Evolutionary conservation across 78 protist species (phyloP).

Genomic region (Dictyostelium purpureum): DNA sequence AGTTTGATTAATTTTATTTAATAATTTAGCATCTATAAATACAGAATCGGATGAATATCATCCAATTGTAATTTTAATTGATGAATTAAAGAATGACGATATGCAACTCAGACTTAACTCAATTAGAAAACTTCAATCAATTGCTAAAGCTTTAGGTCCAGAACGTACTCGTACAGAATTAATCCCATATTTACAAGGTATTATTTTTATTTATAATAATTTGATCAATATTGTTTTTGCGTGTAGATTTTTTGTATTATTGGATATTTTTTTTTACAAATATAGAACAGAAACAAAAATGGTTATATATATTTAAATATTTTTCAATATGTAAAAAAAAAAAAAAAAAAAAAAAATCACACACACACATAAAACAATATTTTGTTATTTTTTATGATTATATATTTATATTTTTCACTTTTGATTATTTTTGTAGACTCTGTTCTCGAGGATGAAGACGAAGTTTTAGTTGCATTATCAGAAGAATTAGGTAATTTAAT

Average conservation of each 20-base stretch:
- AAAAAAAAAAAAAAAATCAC: no score
- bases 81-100: conserved; percentile 96
- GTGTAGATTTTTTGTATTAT: neutral
- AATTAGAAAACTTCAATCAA: conserved; percentile 90
- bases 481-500: conserved; percentile 95
- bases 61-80: conserved; percentile 92
- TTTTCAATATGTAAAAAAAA: no score
- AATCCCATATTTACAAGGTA: conserved; percentile 95
- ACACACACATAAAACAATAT: no score
- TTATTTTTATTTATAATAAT: neutral
- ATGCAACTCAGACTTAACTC: conserved; percentile 93
- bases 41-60: conserved; percentile 68
- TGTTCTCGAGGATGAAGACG: conserved; percentile 96
- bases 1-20: neutral
- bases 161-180: conserved; percentile 96
- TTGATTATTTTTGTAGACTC: conserved; percentile 74
- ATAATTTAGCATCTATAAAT: conserved; percentile 51
- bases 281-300: no score
- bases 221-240: neutral
- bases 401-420: neutral
- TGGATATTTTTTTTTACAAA: neutral
- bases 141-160: conserved; percentile 95
- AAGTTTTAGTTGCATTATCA: conserved; percentile 94
- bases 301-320: no score
- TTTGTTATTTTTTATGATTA: neutral